phyloP scores from a whole-genome alignment of 2,329 filamentous ascomycete genomes.

The Diaporthe helianthi region DNA sequence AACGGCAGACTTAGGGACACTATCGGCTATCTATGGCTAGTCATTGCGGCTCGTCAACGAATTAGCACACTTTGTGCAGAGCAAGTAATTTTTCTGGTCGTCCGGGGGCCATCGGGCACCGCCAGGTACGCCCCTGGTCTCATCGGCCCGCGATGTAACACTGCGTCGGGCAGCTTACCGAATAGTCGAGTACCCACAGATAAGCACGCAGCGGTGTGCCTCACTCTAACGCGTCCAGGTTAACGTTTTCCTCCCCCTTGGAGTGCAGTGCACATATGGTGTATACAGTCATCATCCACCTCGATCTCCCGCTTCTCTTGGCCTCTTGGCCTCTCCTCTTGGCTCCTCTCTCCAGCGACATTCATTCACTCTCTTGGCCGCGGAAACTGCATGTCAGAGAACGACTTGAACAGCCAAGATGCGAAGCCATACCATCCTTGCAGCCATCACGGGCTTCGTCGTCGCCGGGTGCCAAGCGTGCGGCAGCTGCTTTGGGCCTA shows the following conservation, averaged over 20 bases:
- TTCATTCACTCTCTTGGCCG: not conserved
- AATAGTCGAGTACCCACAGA: constrained; percentile 1
- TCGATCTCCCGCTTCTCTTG: not conserved
- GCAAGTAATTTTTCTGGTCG: not conserved
- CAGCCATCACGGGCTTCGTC: constrained; percentile 33
- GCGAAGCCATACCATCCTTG: constrained; percentile 24
- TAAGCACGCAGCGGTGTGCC: not conserved
- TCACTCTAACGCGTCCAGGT: not conserved
- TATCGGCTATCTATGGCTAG: not conserved
- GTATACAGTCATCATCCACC: too few relatives aligned
- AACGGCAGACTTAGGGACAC: not conserved
- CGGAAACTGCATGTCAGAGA: not conserved
- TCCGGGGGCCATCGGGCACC: not conserved
- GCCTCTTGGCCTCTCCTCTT: not conserved
- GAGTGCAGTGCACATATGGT: not conserved
- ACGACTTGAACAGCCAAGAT: constrained; percentile 23
- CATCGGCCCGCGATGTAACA: not conserved
- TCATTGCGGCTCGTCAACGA: not conserved
- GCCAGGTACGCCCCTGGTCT: not conserved
- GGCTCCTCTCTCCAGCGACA: not conserved
- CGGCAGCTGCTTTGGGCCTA: constrained; percentile 51
- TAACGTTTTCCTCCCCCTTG: not conserved
- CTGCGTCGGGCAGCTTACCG: not conserved
- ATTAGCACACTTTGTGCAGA: not conserved
- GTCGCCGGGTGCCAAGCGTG: constrained; percentile 45